phyloP scores from a whole-genome alignment of 1,284 basidiomycete species.

The Vanrija sp. region DNA sequence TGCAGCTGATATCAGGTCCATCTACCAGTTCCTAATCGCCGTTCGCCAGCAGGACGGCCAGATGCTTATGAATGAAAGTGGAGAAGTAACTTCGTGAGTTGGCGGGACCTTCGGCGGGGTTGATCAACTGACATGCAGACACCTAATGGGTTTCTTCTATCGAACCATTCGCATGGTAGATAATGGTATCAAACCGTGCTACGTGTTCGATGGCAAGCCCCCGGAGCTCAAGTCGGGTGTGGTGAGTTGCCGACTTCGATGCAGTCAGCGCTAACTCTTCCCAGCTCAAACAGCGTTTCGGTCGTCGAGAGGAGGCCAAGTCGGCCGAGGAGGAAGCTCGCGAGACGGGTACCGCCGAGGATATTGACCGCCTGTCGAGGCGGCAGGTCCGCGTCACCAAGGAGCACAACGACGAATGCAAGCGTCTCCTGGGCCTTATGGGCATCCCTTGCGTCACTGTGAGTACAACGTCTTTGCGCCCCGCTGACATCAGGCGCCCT shows the following conservation, averaged over 20 bases:
- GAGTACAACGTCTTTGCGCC: conserved; percentile 32
- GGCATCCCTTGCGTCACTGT: conserved; percentile 92
- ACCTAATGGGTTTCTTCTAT: conserved; percentile 98
- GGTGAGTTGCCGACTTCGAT: conserved; percentile 55
- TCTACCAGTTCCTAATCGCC: conserved; percentile 90
- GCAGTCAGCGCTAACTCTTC: background rate
- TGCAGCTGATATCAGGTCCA: conserved; percentile 42
- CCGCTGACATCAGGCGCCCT: conserved; percentile 69
- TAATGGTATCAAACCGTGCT: conserved; percentile 95
- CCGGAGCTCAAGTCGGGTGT: conserved; percentile 96
- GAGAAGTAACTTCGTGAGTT: conserved; percentile 80
- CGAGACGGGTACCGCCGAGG: conserved; percentile 88
- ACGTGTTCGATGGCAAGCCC: conserved; percentile 98
- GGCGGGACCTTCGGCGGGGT: background rate
- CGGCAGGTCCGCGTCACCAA: conserved; percentile 92
- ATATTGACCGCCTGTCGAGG: conserved; percentile 84
- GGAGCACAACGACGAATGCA: conserved; percentile 95
- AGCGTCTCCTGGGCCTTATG: conserved; percentile 84
- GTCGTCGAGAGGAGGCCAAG: conserved; percentile 84
- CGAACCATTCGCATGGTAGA: conserved; percentile 97
- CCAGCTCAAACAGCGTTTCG: conserved; percentile 65
- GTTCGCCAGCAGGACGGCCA: conserved; percentile 95
- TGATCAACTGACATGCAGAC: conserved; percentile 53
- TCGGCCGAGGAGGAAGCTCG: conserved; percentile 94
- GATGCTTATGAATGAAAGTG: conserved; percentile 91